Evolutionary conservation across 768 basidiomycete species (phyloP).

Genomic region (Mycena chlorophos): DNA sequence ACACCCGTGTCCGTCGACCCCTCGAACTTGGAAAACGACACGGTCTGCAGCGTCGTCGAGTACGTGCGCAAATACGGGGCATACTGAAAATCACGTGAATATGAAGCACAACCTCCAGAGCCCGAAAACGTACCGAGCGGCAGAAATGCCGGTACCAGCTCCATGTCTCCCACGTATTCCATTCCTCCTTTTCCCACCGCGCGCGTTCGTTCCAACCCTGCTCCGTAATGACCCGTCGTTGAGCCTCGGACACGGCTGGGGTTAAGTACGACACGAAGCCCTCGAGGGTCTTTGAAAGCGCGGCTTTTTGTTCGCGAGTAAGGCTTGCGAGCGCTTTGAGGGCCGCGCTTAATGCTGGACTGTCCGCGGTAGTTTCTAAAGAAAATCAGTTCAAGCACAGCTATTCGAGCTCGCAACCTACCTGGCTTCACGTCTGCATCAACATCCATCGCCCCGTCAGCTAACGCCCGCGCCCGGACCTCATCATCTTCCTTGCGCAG

Average conservation of each 20-base stretch:
- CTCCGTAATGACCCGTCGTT: constrained; percentile 62
- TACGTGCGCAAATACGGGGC: constrained; percentile 78
- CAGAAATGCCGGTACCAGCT: constrained; percentile 92
- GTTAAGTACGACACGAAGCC: constrained; percentile 72
- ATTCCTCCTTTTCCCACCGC: constrained; percentile 71
- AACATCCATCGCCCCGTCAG: constrained; percentile 68
- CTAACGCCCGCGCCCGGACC: constrained; percentile 72
- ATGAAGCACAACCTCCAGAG: background rate
- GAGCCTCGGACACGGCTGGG: constrained; percentile 40
- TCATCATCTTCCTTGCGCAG: constrained; percentile 90
- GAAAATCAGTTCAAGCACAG: constrained; percentile 6
- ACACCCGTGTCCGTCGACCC: constrained; percentile 56
- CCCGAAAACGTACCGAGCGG: constrained; percentile 56
- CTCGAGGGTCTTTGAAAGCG: constrained; percentile 69
- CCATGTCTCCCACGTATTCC: constrained; percentile 87
- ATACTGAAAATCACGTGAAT: constrained; percentile 52
- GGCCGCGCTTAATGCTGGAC: constrained; percentile 66
- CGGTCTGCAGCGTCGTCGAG: constrained; percentile 64
- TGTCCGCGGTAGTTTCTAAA: constrained; percentile 55
- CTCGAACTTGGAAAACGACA: constrained; percentile 68
- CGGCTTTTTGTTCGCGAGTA: constrained; percentile 74
- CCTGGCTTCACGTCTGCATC: constrained; percentile 64
- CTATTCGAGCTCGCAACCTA: constrained; percentile 26
- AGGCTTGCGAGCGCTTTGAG: constrained; percentile 75
- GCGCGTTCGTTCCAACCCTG: constrained; percentile 70